Base-by-base conservation (phyloP, 495 filamentous ascomycete species). In the Tuber melanosporum region DNA sequence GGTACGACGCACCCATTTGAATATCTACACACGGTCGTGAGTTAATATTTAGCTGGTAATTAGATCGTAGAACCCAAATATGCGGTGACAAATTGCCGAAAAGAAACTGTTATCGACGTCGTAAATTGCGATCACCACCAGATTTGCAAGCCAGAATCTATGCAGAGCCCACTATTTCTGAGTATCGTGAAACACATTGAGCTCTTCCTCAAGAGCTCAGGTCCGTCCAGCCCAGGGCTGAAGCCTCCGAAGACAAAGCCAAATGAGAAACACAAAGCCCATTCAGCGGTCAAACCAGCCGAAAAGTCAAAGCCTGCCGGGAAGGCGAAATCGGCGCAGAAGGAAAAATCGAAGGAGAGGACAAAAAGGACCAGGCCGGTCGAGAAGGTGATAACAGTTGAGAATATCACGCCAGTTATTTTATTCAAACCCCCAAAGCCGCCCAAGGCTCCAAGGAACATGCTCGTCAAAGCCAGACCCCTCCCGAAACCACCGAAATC, bases 121-220 rank as follows among this genome's bases (percentile, higher is more conserved):
- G 57, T 66, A 36, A 66, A 66, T 36, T 66, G 57, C 57, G 57
- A 66, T 36, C 57, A 66, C n/a, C 57, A 66, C 10, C 57, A 66
- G 57, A 66, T 66, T 36, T 66, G 57, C 57, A 66, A 66, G 32
- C 57, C 57, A 36, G 57, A 66, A 66, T 66, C 57, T 14, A 66
- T 66, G 57, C 57, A 66, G 32, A 66, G 57, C 57, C 57, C 57
- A 8, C 57, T 66, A 3, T 66, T 66, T 66, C 26, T 66, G 26
- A 66, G 57, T 32, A 66, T 66, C 5, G 57, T 66, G 57, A 66
- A 36, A 36, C 57, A 66, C 57, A 14, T 66, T 36, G 57, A 66
- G 57, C 57, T 36, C n/a, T 66, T 66, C 57, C 57, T 66, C 57
- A 66, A 66, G 57, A 66, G 57, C 57, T 66, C 57, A 17, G 57